Base-by-base conservation (phyloP, 2,329 filamentous ascomycete species). In the Cordyceps fumosorosea region DNA sequence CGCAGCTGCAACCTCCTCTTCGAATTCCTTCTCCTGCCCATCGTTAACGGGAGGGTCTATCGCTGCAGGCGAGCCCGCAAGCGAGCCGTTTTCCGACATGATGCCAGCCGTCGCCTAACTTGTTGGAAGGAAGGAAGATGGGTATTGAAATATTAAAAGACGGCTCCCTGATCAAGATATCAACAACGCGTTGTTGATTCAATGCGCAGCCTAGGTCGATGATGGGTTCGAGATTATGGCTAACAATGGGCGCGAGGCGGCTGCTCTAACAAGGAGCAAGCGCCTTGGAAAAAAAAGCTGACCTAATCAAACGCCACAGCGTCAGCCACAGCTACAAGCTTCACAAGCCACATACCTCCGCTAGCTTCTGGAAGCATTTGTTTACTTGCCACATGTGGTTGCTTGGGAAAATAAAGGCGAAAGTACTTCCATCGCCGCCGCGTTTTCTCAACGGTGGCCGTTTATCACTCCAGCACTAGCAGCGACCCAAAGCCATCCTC, bases 21-120 rank as follows among this genome's bases (percentile, higher is more conserved):
- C 74, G 51, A 68, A 72, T 62, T 77, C 75, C 32, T 73, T 64
- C 63, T 81, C 79, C 60, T 72, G 69, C 37, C 78, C 77, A 64
- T 80, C 77, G 42, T 76, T 73, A 42, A 76, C 68, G 14, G 71
- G 69, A 56, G 54, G 53, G 8, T 62, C 60, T 5, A 71, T 67
- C 57, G 70, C 66, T 56, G 71, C 71, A 45, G 75, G 74, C 42
- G 75, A 76, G 58, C 72, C 75, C 60, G 69, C 72, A 14, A 75
- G 70, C 5, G 80, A 81, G 59, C 76, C 77, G 65, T 68, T 70
- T 68, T 83, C 81, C 18, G 82, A 84, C 77, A 80, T 80, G 50
- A 59, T 29, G 51, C 53, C 45, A 56, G 42, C 26, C 34, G 6
- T 48, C 29, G 55, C 44, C n/a, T 11, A 44, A 40, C 54, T 20